Evolutionary conservation across 768 basidiomycete species (phyloP).

Genomic region (Mycena kentingensis): DNA sequence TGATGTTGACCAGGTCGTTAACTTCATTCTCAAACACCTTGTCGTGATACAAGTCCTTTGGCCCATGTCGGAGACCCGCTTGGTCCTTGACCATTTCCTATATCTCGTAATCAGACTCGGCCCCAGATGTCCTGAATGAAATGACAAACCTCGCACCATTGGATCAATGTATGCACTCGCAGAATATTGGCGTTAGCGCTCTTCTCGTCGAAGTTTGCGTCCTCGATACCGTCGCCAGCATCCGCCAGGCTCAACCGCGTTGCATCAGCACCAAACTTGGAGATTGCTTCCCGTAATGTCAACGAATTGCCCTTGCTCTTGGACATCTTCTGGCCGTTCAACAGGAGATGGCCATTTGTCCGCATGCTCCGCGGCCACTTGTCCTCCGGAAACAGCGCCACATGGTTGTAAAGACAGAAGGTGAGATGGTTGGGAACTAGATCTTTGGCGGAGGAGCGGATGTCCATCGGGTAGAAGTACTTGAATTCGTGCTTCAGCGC

Average conservation of each 20-base stretch:
- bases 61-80: constrained; percentile 71
- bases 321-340: constrained; percentile 99
- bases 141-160: constrained; percentile 82
- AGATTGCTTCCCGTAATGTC: constrained; percentile 83
- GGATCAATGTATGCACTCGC: constrained; percentile 84
- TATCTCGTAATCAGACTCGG: constrained; percentile 1
- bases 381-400: constrained; percentile 89
- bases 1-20: constrained; percentile 79
- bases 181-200: constrained; percentile 96
- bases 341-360: constrained; percentile 92
- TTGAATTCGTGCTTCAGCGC: constrained; percentile 86
- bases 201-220: constrained; percentile 99
- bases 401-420: constrained; percentile 92
- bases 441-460: constrained; percentile 98
- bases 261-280: constrained; percentile 97
- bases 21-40: constrained; percentile 89
- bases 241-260: constrained; percentile 91
- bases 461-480: constrained; percentile 98
- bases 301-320: constrained; percentile 96
- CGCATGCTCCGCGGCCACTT: constrained; percentile 93
- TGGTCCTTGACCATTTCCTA: constrained; percentile 83
- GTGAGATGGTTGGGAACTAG: constrained; percentile 94
- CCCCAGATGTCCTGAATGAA: background rate
- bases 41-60: constrained; percentile 79
- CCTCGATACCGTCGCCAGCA: constrained; percentile 95